Conservation (phyloP, 2,329 filamentous ascomycete species). For the Dothideomycetidae sp. region DNA sequence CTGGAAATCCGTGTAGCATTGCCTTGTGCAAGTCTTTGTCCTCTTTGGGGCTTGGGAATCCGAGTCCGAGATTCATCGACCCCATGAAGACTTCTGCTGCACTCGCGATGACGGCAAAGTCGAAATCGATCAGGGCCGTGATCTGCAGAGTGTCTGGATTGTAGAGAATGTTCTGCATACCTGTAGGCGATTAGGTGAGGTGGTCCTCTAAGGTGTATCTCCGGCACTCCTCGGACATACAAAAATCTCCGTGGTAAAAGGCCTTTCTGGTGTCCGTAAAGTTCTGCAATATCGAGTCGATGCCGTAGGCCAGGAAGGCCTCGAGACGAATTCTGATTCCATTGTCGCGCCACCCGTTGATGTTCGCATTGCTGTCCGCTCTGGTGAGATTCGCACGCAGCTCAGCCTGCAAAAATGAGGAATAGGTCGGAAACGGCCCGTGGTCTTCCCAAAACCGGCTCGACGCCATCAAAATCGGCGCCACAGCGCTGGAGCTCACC, state of each 20-base stretch:
- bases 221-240: constrained; percentile 1
- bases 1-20: constrained; percentile 7
- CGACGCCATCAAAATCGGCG: too few relatives aligned
- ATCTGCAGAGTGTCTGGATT: constrained; percentile 1
- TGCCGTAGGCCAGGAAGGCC: neutral
- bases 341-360: constrained; percentile 6
- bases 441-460: constrained; percentile 1
- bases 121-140: constrained; percentile 9
- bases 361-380: constrained; percentile 1
- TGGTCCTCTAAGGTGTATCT: neutral
- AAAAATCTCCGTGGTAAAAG: constrained; percentile 9
- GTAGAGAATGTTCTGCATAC: constrained; percentile 7
- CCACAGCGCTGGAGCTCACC: constrained; percentile 6
- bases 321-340: constrained; percentile 4
- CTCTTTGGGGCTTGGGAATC: constrained; percentile 2
- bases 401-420: neutral
- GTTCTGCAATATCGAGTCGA: neutral
- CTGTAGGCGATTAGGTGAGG: constrained; percentile 4
- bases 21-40: neutral
- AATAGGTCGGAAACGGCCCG: constrained; percentile 7
- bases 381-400: constrained; percentile 3
- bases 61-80: constrained; percentile 6
- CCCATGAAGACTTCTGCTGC: constrained; percentile 5
- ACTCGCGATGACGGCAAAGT: constrained; percentile 8
- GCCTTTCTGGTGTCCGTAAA: constrained; percentile 1